A percentile compares a stretch with the other conserved stretches of the same genome.
Evolutionary conservation across 2,329 filamentous ascomycete species (phyloP).

Genomic region (Cladosporium sp.): DNA sequence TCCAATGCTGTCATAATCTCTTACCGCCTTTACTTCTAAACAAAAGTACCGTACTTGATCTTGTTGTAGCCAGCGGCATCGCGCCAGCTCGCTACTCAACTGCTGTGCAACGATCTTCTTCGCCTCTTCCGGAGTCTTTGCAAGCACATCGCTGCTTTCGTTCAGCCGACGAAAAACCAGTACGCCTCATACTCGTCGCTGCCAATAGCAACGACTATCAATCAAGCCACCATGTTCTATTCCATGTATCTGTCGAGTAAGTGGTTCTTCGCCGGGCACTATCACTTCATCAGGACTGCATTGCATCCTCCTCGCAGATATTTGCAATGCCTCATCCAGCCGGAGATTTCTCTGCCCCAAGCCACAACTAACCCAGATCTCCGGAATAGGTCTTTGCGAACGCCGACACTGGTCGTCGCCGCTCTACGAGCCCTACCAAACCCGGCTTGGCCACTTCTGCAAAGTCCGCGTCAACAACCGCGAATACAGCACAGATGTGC

Average conservation of each 20-base stretch:
- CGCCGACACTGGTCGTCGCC: constrained; percentile 93
- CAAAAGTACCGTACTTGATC: constrained; percentile 1
- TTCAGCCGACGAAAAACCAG: constrained; percentile 28
- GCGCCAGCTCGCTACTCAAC: constrained; percentile 23
- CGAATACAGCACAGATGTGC: constrained; percentile 88
- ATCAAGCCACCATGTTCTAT: constrained; percentile 40
- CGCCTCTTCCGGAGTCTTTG: constrained; percentile 22
- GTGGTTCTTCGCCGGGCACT: constrained; percentile 34
- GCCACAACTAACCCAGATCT: constrained; percentile 16
- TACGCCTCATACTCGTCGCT: constrained; percentile 21
- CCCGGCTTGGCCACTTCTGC: constrained; percentile 77
- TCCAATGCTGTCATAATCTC: constrained; percentile 25
- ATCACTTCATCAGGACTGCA: constrained; percentile 5
- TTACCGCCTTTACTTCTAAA: constrained; percentile 16
- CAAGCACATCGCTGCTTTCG: constrained; percentile 35
- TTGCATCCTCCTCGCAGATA: constrained; percentile 21
- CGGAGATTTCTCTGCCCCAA: not conserved
- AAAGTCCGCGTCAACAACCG: constrained; percentile 93
- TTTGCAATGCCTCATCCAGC: constrained; percentile 1
- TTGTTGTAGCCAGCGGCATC: constrained; percentile 20
- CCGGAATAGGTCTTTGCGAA: constrained; percentile 76
- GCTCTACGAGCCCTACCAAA: constrained; percentile 79
- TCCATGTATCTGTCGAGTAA: constrained; percentile 60
- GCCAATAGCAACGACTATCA: constrained; percentile 16
- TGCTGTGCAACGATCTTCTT: constrained; percentile 34